Percentiles rank a stretch among this genome's conserved stretches.
phyloP scores from a whole-genome alignment of 495 filamentous ascomycete genomes.

The Pseudotulostoma volvatum region DNA sequence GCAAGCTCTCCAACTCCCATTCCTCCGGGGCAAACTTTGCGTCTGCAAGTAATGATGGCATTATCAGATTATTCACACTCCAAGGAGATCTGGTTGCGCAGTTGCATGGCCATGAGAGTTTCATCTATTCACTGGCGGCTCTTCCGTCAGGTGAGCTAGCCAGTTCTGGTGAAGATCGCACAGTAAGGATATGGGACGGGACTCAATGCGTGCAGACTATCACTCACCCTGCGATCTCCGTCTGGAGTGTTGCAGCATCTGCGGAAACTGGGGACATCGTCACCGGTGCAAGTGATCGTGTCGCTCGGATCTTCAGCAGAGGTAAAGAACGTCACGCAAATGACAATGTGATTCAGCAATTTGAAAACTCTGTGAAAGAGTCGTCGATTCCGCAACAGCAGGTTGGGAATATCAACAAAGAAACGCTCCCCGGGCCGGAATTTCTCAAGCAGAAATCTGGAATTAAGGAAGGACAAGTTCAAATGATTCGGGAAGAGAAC shows the following conservation, averaged over 20 bases:
- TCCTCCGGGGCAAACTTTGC: slow-evolving; percentile 73
- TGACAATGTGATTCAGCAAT: slow-evolving; percentile 39
- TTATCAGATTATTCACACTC: slow-evolving; percentile 71
- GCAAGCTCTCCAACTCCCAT: slow-evolving; percentile 59
- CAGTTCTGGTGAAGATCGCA: slow-evolving; percentile 86
- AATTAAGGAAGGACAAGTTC: slow-evolving; percentile 83
- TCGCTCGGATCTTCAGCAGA: slow-evolving; percentile 73
- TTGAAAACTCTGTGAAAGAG: slow-evolving; percentile 62
- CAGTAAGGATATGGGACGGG: slow-evolving; percentile 72
- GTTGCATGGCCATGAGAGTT: slow-evolving; percentile 79
- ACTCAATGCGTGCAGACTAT: slow-evolving; percentile 83
- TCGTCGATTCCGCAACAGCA: slow-evolving; percentile 80
- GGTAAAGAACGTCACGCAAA: slow-evolving; percentile 52
- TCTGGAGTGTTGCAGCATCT: slow-evolving; percentile 81
- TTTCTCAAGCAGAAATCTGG: slow-evolving; percentile 67
- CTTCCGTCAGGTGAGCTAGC: slow-evolving; percentile 75
- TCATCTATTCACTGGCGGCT: slow-evolving; percentile 74
- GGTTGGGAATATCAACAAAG: slow-evolving; percentile 70
- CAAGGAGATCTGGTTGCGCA: slow-evolving; percentile 55
- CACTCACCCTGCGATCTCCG: slow-evolving; percentile 90
- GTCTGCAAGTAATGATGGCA: slow-evolving; percentile 74
- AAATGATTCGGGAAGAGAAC: slow-evolving; percentile 71
- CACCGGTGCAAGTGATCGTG: slow-evolving; percentile 76
- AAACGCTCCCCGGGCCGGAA: slow-evolving; percentile 70
- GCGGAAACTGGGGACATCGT: slow-evolving; percentile 76